Conservation (phyloP, 352 stramenopile species). For the Phytophthora sojae region DNA sequence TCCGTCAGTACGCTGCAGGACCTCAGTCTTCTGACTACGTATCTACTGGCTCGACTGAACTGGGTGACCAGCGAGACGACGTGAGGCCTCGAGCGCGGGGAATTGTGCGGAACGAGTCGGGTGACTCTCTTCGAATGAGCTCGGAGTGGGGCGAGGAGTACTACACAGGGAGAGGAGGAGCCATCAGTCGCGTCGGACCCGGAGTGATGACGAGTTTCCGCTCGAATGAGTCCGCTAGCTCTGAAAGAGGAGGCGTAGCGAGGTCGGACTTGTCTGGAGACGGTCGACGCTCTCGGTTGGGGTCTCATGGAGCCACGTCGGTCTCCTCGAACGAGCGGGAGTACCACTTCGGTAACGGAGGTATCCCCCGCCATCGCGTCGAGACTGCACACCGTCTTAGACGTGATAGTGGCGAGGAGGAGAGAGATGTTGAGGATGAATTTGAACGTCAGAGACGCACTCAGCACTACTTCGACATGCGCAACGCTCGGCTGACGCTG, state of each 20-base stretch:
- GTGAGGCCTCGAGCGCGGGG: slow-evolving; percentile 27
- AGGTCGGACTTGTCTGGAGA: slow-evolving; percentile 32
- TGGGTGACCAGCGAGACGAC: slow-evolving; percentile 11
- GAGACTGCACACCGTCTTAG: slow-evolving; percentile 11
- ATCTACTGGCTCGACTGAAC: slow-evolving; percentile 6
- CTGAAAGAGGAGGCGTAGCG: slow-evolving; percentile 4
- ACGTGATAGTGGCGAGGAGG: slow-evolving; percentile 23
- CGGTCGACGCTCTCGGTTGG: slow-evolving; percentile 30
- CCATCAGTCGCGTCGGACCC: neutral
- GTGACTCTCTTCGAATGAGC: slow-evolving; percentile 52
- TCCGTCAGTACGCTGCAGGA: slow-evolving; percentile 25
- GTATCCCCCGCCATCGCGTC: slow-evolving; percentile 10
- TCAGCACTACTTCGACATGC: slow-evolving; percentile 38
- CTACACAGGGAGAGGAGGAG: slow-evolving; percentile 4
- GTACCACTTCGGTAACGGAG: slow-evolving; percentile 22
- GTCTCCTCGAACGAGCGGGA: slow-evolving; percentile 9
- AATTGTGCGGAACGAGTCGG: slow-evolving; percentile 30
- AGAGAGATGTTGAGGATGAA: slow-evolving; percentile 10
- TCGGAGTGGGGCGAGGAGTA: slow-evolving; percentile 52
- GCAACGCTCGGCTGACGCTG: slow-evolving; percentile 36
- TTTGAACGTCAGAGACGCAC: slow-evolving; percentile 28
- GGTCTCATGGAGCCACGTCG: slow-evolving; percentile 11
- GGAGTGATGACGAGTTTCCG: slow-evolving; percentile 28
- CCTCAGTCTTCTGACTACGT: neutral
- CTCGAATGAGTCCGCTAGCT: slow-evolving; percentile 26